Conservation (phyloP, 2,329 filamentous ascomycete species). For the Chaetomiaceae sp. region DNA sequence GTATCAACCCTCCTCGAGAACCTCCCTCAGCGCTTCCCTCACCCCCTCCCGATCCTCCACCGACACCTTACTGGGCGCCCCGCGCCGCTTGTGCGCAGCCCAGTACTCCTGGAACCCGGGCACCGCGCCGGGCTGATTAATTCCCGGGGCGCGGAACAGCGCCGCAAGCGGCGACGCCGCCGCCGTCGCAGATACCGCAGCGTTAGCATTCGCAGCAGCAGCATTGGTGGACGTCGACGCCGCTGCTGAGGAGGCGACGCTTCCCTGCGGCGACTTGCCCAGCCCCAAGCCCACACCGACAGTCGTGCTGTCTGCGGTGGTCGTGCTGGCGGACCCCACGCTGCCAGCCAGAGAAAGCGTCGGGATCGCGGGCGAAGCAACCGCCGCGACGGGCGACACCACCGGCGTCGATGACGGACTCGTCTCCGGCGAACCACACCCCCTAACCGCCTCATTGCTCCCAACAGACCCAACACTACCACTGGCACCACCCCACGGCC, state of each 20-base stretch:
- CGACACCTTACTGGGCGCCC: slow-evolving; percentile 50
- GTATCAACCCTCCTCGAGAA: slow-evolving; percentile 37
- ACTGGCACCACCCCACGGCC: slow-evolving; percentile 36
- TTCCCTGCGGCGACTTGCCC: slow-evolving; percentile 17
- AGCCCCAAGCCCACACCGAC: not conserved
- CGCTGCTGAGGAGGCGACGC: slow-evolving; percentile 23
- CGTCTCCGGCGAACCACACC: slow-evolving; percentile 8
- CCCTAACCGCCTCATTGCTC: slow-evolving; percentile 14
- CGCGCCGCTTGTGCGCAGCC: slow-evolving; percentile 44
- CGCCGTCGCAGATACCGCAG: too few species aligned
- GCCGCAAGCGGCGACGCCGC: slow-evolving; percentile 22
- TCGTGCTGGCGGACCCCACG: not conserved
- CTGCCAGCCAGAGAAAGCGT: slow-evolving; percentile 8
- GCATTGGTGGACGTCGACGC: not conserved
- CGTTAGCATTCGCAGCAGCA: not conserved
- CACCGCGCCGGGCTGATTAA: slow-evolving; percentile 72
- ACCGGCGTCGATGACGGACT: slow-evolving; percentile 15
- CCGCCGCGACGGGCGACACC: not conserved
- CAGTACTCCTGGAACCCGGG: slow-evolving; percentile 61
- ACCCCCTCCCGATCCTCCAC: slow-evolving; percentile 47
- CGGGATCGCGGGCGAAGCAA: slow-evolving; percentile 3
- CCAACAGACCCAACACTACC: too few species aligned
- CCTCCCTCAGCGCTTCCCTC: slow-evolving; percentile 54
- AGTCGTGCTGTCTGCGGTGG: too few species aligned
- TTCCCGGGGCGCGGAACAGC: slow-evolving; percentile 53